Percentiles rank a stretch among this genome's conserved stretches.
phyloP scores from a whole-genome alignment of 2,329 filamentous ascomycete species.

The Ascocoryne sarcoides region DNA sequence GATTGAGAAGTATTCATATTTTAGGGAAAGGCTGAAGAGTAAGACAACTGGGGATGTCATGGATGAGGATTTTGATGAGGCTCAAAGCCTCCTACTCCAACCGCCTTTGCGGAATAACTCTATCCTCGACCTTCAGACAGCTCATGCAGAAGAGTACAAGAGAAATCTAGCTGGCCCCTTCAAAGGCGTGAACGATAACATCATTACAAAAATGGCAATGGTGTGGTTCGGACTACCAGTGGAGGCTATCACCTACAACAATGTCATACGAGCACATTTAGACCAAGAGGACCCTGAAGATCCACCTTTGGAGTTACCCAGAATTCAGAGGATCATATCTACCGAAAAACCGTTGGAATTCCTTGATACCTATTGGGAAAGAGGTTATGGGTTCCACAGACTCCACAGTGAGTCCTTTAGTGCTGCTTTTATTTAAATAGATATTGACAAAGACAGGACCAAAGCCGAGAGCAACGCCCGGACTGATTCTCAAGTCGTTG shows the following conservation, averaged over 20 bases:
- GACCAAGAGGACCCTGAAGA: constrained; percentile 15
- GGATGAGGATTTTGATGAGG: constrained; percentile 9
- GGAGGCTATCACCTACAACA: constrained; percentile 20
- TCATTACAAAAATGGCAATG: constrained; percentile 27
- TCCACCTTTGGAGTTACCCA: constrained; percentile 5
- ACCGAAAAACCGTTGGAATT: constrained; percentile 24
- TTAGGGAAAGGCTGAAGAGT: background rate
- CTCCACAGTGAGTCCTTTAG: constrained; percentile 19
- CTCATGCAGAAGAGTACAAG: constrained; percentile 14
- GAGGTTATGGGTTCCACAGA: constrained; percentile 20
- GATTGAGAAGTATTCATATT: background rate
- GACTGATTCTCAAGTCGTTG: background rate
- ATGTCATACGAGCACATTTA: constrained; percentile 13
- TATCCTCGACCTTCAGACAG: constrained; percentile 13
- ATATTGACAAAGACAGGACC: constrained; percentile 8
- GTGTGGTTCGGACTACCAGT: constrained; percentile 26
- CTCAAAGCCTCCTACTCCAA: constrained; percentile 8
- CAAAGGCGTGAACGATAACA: constrained; percentile 16
- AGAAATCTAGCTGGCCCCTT: constrained; percentile 6
- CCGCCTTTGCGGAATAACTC: constrained; percentile 6
- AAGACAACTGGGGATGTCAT: background rate
- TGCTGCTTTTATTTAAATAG: constrained; percentile 20
- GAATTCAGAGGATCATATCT: constrained; percentile 16
- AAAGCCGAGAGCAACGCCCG: constrained; percentile 5
- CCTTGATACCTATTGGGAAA: constrained; percentile 23